phyloP scores from a whole-genome alignment of 306 rosid species.

The Comarum palustre region DNA sequence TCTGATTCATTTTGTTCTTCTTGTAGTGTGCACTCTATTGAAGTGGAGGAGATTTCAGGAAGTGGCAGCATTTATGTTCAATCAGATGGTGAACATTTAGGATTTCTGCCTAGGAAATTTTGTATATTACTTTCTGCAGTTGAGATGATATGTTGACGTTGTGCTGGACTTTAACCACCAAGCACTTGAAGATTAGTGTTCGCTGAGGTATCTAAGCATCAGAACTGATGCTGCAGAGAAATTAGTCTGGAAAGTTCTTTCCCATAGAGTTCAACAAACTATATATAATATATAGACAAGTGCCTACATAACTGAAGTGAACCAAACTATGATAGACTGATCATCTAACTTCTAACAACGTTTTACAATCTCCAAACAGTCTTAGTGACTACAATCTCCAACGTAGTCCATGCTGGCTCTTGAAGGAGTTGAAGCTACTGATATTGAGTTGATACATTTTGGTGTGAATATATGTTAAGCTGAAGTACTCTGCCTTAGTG shows the following conservation, averaged over 20 bases:
- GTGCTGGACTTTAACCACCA: neutral
- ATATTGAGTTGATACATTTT: neutral
- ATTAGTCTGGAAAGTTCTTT: neutral
- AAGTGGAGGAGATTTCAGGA: conserved; percentile 71
- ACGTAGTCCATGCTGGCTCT: neutral
- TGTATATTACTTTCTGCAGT: conserved; percentile 65
- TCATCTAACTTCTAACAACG: neutral
- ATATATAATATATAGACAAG: neutral
- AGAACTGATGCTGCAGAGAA: neutral
- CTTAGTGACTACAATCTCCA: too few species aligned
- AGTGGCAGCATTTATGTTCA: conserved; percentile 60
- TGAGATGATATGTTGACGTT: conserved; percentile 74
- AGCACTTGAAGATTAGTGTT: neutral
- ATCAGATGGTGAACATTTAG: conserved; percentile 91
- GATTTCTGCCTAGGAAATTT: conserved; percentile 80
- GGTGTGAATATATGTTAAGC: neutral
- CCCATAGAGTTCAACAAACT: neutral
- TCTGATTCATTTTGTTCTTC: conserved; percentile 10
- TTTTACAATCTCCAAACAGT: neutral
- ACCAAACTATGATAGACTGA: neutral
- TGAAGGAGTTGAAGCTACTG: too few species aligned
- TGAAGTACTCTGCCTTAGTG: neutral
- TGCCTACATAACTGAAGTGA: neutral
- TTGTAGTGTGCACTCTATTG: conserved; percentile 60
- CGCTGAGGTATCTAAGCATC: neutral